Base-by-base conservation (phyloP, 768 basidiomycete species). In the Trichaptum fuscoviolaceum region DNA sequence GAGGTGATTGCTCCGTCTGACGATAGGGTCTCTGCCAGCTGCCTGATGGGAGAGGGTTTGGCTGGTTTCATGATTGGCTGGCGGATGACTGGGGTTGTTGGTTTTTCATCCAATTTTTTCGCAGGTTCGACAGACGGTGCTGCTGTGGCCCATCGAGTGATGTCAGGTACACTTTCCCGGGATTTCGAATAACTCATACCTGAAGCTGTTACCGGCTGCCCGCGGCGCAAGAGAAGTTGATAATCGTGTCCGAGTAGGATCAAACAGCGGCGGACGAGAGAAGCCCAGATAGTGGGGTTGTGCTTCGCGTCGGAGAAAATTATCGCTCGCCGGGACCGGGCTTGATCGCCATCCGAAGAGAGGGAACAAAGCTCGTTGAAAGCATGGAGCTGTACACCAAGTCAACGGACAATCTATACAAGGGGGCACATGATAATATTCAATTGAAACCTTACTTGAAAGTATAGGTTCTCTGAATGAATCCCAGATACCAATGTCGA, bases 171-270 rank as follows among this genome's bases (percentile, higher is more conserved):
- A 23, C 18, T 25, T 20, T 27, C 25, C 67, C 63, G 59, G 60
- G 65, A 57, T 36, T 25, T 15, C 18, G 59, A 8, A 63, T 30
- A 30, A 30, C 30, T 2, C 71, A 10, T 67, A 66, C 73, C 63
- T 9, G 77, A 71, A 0, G 74, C 20, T 1, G 59, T 67, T 10
- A 70, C 71, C 7, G 80, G 79, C 23, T 78, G 77, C 0, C 92
- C 92, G n/a, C 84, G 78, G 0, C 84, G 81, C 2, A 89, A 76
- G 62, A 93, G 78, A 0, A 80, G 77, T 70, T 89, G 89, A 68
- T 92, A 92, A 73, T 94, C 90, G 0, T 77, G 72, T 9, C 90
- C 91, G 0, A 93, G 79, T 7, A 83, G 72, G 10, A 90, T 71
- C 1, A 94, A 79, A 8, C 83, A 79, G 65, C 87, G 85, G 4